Evolutionary conservation across 352 stramenopile species (phyloP).

Genomic region (Phytophthora podocarpi): DNA sequence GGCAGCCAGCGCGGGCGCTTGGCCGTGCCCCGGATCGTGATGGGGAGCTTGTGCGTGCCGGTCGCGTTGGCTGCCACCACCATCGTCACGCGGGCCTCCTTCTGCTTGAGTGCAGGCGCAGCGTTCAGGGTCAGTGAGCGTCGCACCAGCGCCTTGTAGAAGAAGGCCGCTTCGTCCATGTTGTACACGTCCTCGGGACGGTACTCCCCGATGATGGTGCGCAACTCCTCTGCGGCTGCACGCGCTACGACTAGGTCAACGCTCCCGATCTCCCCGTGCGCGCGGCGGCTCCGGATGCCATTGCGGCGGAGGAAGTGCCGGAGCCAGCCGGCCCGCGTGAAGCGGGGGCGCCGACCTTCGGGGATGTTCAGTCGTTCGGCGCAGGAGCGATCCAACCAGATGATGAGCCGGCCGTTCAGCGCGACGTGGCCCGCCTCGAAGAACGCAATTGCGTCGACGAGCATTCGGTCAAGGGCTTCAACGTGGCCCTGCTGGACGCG

Average conservation of each 20-base stretch:
- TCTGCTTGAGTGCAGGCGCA: background rate
- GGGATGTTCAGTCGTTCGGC: too few relatives aligned
- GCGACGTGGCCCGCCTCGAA: too few relatives aligned
- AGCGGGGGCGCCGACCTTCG: background rate
- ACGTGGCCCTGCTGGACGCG: too few relatives aligned
- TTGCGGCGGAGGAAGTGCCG: background rate
- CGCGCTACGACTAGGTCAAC: background rate
- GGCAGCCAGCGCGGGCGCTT: background rate
- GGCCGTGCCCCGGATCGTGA: background rate
- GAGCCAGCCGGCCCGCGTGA: background rate
- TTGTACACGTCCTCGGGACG: constrained; percentile 1
- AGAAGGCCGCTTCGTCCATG: constrained; percentile 1
- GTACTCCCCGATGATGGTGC: background rate
- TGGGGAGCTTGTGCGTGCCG: background rate
- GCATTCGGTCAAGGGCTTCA: too few relatives aligned
- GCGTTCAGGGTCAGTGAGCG: background rate
- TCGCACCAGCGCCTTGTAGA: background rate
- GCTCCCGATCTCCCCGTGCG: background rate
- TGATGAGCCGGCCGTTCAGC: too few relatives aligned
- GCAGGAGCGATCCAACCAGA: too few relatives aligned
- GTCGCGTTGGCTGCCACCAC: background rate
- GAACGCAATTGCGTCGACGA: too few relatives aligned
- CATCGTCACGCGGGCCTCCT: constrained; percentile 1
- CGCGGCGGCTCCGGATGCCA: background rate
- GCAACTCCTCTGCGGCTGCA: background rate